A percentile compares a stretch with the other conserved stretches of the same genome.
These are phyloP conservation scores for Candida fluviatilis DNA, from an alignment of 805 yeast species.

Conservation along the genomic window DNA sequence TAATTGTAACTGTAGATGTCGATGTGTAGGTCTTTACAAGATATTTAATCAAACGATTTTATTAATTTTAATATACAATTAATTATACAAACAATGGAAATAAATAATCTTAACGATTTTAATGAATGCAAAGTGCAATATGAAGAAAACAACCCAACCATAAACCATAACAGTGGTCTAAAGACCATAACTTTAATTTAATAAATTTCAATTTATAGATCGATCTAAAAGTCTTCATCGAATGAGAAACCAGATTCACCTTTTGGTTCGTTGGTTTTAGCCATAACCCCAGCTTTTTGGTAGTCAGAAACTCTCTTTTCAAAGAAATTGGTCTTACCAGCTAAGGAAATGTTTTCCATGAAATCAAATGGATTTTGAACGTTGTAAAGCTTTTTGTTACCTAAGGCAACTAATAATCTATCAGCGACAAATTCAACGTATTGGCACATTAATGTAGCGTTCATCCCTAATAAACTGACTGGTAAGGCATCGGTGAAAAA, in stretches of 20 bases:
- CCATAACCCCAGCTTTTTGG: conserved; percentile 99
- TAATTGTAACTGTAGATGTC: too few species aligned
- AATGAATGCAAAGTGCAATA: not conserved
- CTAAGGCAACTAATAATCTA: conserved; percentile 85
- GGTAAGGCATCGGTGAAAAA: conserved; percentile 95
- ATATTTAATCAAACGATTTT: not conserved
- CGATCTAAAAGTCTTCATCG: conserved; percentile 82
- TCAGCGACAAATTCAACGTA: conserved; percentile 98
- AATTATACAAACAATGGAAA: conserved; percentile 1
- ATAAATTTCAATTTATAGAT: not conserved
- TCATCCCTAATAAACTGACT: conserved; percentile 91
- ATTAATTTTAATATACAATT: not conserved
- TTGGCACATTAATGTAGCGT: conserved; percentile 89
- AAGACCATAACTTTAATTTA: not conserved
- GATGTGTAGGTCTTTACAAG: too few species aligned
- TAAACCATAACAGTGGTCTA: not conserved
- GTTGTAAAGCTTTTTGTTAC: conserved; percentile 84
- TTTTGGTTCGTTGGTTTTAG: conserved; percentile 51
- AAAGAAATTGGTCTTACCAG: conserved; percentile 98
- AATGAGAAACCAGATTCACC: conserved; percentile 63
- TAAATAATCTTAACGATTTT: not conserved
- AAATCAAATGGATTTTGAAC: conserved; percentile 94
- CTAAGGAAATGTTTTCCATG: conserved; percentile 97
- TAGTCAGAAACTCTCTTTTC: conserved; percentile 98
- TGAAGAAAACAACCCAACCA: not conserved